Percentiles rank a stretch among this genome's conserved stretches.
phyloP scores from a whole-genome alignment of 306 rosid species.

The Dalbergia cochinchinensis region DNA sequence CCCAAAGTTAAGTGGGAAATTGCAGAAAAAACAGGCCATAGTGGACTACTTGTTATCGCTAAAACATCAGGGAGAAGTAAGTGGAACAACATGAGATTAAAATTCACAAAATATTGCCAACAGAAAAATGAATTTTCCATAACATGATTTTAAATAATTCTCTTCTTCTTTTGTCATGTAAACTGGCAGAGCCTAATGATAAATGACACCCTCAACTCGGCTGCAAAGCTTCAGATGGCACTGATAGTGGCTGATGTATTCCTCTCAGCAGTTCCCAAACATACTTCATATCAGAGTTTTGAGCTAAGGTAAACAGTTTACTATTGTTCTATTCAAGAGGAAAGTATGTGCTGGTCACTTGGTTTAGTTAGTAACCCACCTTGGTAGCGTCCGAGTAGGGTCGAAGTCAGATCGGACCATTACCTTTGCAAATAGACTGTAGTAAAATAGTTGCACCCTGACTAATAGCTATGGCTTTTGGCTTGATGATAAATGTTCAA shows the following conservation, averaged over 20 bases:
- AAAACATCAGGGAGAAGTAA: conserved; percentile 70
- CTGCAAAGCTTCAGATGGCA: conserved; percentile 69
- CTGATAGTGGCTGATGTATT: conserved; percentile 63
- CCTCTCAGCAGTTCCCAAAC: conserved; percentile 62
- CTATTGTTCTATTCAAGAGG: too few relatives aligned
- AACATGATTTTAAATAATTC: too few relatives aligned
- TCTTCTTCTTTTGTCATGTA: conserved; percentile 25
- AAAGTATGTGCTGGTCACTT: too few relatives aligned
- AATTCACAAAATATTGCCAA: conserved; percentile 5
- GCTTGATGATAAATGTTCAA: too few relatives aligned
- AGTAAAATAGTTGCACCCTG: too few relatives aligned
- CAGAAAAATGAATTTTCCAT: neutral
- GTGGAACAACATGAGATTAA: conserved; percentile 28
- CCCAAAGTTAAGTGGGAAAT: conserved; percentile 57
- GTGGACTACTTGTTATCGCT: conserved; percentile 78
- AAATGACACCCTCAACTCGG: conserved; percentile 57
- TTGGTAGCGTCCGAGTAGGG: too few relatives aligned
- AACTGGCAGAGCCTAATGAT: conserved; percentile 69
- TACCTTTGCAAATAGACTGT: too few relatives aligned
- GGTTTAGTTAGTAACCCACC: too few relatives aligned
- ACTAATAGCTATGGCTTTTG: too few relatives aligned
- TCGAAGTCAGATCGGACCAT: too few relatives aligned
- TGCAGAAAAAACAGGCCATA: conserved; percentile 64
- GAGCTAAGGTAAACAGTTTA: conserved; percentile 56
- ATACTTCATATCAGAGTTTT: conserved; percentile 61